Conservation (phyloP, 306 rosid species). For the Pyrus betulifolia region DNA sequence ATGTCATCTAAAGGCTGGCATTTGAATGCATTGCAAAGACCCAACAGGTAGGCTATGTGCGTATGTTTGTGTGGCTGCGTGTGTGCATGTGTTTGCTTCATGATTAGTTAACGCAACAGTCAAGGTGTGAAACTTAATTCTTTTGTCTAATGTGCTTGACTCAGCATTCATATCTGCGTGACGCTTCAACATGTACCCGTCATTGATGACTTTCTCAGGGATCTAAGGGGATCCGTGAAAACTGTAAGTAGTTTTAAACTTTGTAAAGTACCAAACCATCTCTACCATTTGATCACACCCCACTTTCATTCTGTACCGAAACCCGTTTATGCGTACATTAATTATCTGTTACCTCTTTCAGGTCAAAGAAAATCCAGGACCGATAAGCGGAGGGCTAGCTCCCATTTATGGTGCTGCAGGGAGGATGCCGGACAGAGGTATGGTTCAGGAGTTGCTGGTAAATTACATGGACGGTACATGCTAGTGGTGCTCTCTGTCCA, state of each 20-base stretch:
- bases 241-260: conserved; percentile 44
- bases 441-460: conserved; percentile 74
- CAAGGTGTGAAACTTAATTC: not conserved
- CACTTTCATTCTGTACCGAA: not conserved
- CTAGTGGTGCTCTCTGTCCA: conserved; percentile 22
- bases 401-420: conserved; percentile 98
- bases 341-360: conserved; percentile 14
- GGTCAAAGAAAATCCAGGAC: conserved; percentile 93
- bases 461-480: conserved; percentile 86
- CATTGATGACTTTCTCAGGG: conserved; percentile 62
- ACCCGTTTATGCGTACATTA: not conserved
- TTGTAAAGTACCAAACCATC: not conserved
- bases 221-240: conserved; percentile 65
- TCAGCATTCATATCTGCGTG: conserved; percentile 86
- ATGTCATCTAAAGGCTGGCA: conserved; percentile 98
- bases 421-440: conserved; percentile 88
- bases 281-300: not conserved
- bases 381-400: conserved; percentile 83
- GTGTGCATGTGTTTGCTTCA: not conserved
- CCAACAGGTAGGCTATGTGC: conserved; percentile 55
- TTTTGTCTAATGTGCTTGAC: conserved; percentile 16
- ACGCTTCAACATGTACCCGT: conserved; percentile 79
- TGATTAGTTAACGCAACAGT: not conserved
- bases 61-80: not conserved
- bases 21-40: conserved; percentile 93